Evolutionary conservation across 441 rosid species (phyloP), one percentile per base, ranked within the genome.

Genomic region (Mallotus repandus): DNA sequence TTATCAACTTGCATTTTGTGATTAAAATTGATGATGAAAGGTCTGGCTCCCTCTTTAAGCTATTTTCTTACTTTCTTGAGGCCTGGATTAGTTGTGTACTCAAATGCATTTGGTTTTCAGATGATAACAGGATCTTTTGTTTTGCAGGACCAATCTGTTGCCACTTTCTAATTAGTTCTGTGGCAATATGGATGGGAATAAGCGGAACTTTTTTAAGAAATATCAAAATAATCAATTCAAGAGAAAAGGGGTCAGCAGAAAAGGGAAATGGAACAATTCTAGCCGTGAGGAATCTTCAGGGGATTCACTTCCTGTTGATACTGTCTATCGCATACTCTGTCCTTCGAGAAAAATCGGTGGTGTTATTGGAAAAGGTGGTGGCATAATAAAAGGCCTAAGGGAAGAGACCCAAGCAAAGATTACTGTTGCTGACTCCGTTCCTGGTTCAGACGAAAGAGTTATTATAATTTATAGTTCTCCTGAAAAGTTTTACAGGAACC

Each of bases 381-480:
- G 78, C 74, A 84, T 84, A 55, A 69, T 87, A 54, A 85, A 86
- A 79, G 73, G 84, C 29, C 66, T 87, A 14, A 82, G 94, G 80
- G 89, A 81, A 50, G 87, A 85, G 74, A 86, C 91, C 21, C 79
- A 65, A 53, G 89, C 90, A 14, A 87, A 83, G 73, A 89, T 87
- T 70, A 87, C 81, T 0, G 89, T 87, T 76, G 81, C 84, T 71
- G 91, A 86, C 71, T 50, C 88, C 7, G 82, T 89, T 78, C 85
- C 81, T 71, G 94, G 91, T 52, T 86, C 86, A 16, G 91, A 89
- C 64, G 94, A 89, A 81, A 74, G 94, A 75, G 90, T 86, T 16
- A 80, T 89, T 74, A 77, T 82, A 53, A 84, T 89, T 16, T 84
- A 77, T 63, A 89, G 91, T 72, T 79, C 84, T 67, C 80, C 83